phyloP scores from a whole-genome alignment of 306 rosid genomes.

The Quercus engelmannii region DNA sequence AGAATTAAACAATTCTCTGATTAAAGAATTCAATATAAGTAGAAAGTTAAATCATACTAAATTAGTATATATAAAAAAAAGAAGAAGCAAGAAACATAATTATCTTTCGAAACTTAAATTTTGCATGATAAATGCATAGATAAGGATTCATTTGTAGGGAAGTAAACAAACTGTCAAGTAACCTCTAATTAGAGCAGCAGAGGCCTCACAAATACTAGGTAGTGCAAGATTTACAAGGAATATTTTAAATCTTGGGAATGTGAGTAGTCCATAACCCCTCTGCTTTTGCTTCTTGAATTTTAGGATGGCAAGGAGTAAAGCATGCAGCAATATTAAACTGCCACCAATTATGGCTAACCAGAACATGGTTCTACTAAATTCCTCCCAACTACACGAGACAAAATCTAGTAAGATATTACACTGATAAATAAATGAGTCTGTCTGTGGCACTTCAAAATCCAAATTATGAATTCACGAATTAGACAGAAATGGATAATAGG shows the following conservation, averaged over 20 bases:
- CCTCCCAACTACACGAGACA: constrained; percentile 59
- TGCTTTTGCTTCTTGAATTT: constrained; percentile 51
- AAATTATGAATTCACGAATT: neutral
- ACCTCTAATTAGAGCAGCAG: constrained; percentile 64
- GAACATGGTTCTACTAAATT: constrained; percentile 69
- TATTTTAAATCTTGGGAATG: constrained; percentile 81
- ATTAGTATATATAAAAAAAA: neutral
- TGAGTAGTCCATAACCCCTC: constrained; percentile 62
- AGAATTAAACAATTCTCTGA: neutral
- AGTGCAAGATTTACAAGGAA: constrained; percentile 71
- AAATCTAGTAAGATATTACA: neutral
- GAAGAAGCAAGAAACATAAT: neutral
- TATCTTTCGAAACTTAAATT: neutral
- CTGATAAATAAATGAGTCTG: neutral
- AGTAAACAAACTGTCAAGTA: constrained; percentile 5
- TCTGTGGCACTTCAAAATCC: neutral
- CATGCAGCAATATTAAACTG: constrained; percentile 57
- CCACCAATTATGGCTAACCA: constrained; percentile 77
- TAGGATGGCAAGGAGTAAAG: constrained; percentile 52
- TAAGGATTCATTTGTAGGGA: neutral
- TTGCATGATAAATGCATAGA: neutral
- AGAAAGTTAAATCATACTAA: neutral
- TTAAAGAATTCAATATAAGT: neutral
- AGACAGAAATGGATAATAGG: neutral
- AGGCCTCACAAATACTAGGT: constrained; percentile 69